Evolutionary conservation across 768 basidiomycete species (phyloP).

Genomic region (Boletus insuetus): DNA sequence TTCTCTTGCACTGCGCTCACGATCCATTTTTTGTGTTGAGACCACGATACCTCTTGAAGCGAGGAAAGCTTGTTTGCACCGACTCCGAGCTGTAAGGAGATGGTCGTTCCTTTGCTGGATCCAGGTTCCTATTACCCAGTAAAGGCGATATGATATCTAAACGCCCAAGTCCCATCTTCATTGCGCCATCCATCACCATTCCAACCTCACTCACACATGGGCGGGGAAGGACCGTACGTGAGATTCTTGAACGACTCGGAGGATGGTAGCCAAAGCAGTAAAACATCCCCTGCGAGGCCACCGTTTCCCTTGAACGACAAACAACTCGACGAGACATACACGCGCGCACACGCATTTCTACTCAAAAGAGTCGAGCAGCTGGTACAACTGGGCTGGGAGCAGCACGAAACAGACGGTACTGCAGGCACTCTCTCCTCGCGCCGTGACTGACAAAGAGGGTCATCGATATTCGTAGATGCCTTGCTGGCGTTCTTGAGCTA

Average conservation of each 20-base stretch:
- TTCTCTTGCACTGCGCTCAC: no score
- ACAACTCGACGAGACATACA: neutral
- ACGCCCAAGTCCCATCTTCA: neutral
- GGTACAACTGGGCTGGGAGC: neutral
- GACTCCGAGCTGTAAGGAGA: no score
- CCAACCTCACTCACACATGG: neutral
- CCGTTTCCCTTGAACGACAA: neutral
- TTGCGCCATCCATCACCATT: neutral
- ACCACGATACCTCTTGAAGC: no score
- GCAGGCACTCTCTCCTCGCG: neutral
- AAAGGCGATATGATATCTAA: neutral
- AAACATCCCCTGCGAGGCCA: neutral
- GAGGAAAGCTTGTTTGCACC: no score
- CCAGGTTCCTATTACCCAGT: no score
- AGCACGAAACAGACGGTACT: neutral
- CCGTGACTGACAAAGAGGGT: neutral
- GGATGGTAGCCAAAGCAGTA: no score
- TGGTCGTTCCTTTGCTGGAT: no score
- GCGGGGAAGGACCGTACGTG: conserved; percentile 7
- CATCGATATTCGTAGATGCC: neutral
- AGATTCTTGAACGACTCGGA: neutral
- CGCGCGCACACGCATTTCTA: neutral
- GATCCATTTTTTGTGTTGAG: no score
- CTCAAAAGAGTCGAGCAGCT: neutral
- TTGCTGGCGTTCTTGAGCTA: neutral